Percentiles rank a stretch among this genome's conserved stretches.
Evolutionary conservation across 169 alveolate species (phyloP).

Genomic region (Amoebophrya sp.): DNA sequence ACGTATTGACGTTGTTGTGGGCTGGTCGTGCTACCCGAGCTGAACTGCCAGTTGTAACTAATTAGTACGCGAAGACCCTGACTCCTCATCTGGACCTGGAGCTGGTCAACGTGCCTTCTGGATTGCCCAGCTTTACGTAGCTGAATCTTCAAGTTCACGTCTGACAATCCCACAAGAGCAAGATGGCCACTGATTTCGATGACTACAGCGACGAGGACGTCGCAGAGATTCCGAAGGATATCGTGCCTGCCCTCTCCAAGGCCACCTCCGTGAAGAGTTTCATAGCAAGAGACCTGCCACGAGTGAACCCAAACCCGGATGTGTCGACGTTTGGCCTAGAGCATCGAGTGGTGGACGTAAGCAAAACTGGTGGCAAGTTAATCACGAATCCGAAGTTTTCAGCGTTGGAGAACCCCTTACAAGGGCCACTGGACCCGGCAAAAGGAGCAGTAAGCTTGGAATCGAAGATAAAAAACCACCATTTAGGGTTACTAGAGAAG

Average conservation of each 20-base stretch:
- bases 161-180: too few species aligned
- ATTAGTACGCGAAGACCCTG: too few species aligned
- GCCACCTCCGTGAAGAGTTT: background rate
- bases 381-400: constrained; percentile 34
- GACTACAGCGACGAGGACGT: constrained; percentile 1
- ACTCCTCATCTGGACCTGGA: too few species aligned
- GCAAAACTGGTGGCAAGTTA: background rate
- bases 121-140: too few species aligned
- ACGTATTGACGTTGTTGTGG: too few species aligned
- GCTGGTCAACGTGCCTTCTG: too few species aligned
- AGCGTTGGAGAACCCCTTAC: constrained; percentile 33
- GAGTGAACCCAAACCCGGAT: background rate
- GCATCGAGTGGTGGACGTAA: background rate
- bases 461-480: background rate
- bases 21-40: too few species aligned
- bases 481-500: background rate
- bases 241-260: background rate
- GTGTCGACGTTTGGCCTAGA: background rate
- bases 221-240: background rate
- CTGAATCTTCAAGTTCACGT: too few species aligned
- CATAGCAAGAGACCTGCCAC: background rate
- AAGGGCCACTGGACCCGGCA: constrained; percentile 22
- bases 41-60: too few species aligned
- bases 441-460: background rate
- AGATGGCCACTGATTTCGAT: background rate